Base-by-base conservation (phyloP, 192 early-diverging fungal genomes). In the Martensiomyces pterosporus region DNA sequence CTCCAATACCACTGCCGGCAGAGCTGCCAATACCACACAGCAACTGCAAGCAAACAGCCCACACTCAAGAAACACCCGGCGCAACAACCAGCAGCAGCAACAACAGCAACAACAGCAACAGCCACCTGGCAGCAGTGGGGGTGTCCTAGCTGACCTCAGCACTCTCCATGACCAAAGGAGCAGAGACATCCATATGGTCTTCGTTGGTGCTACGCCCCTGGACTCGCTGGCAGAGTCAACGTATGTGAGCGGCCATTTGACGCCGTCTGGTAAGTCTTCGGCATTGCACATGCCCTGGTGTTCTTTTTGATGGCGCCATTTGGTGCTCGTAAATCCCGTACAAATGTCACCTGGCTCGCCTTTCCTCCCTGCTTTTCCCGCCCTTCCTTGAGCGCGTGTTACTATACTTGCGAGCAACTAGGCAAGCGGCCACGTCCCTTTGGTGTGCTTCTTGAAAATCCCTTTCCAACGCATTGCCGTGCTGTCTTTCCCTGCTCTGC, bases 201-300 rank as follows among this genome's bases (percentile, higher is more conserved):
- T 71, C 56, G 56, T 35, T 2, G 26, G 6, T 32, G 29, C 67
- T 6, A 59, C 60, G 7, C 67, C 67, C 9, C 47, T 54, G 16
- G 60, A 71, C 29, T 64, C 67, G 18, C 35, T 64, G 23, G 25
- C 60, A 27, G 55, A 54, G 10, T 71, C 67, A 15, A 61, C 50
- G 49, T 71, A 64, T 27, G 67, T 64, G 29, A 71, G 67, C 52
- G 67, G 67, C n/a, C 67, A 71, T 49, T 38, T 71, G 67, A 64
- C 67, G 21, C 67, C 67, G 0, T 54, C 55, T 14, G 67, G 67
- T 71, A 71, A 64, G 67, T n/a, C n/a, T n/a, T n/a, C n/a, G n/a
- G n/a, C n/a, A n/a, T n/a, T n/a, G n/a, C n/a, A n/a, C n/a, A n/a
- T n/a, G n/a, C n/a, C n/a, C n/a, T n/a, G n/a, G n/a, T n/a, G n/a